Base-by-base conservation (phyloP, 805 yeast genomes). In the Hanseniaspora meyeri region DNA sequence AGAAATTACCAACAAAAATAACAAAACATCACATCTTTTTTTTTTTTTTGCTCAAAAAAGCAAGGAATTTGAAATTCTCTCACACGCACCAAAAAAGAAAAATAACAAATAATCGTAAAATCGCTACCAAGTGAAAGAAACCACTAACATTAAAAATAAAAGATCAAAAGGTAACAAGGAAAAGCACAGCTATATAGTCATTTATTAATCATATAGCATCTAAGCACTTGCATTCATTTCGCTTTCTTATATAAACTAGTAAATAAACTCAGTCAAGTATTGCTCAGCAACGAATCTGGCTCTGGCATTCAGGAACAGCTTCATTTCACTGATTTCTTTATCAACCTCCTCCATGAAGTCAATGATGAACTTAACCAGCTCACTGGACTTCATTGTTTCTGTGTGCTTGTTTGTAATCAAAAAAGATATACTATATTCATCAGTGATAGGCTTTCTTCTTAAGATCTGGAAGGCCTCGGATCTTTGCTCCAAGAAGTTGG, bases 261-360 rank as follows among this genome's bases (percentile, higher is more conserved):
- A 86, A 66, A 87, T 95, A 66, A 89, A 88, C 52, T 93, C 95
- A 45, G 90, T 85, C 63, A 91, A 76, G 70, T 89, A 91, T 8
- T 96, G 91, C 71, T 93, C 98, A 31, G 98, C 98, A 50, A 89
- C 95, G 60, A 88, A 91, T 75, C 98, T 85, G 14, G 98, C 98
- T 67, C 98, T 81, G 14, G 98, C 96, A 67, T 93, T 93, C 68
- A 93, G 79, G 70, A 91, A 93, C 69, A 93, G 77, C 72, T 93
- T 93, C 95, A 93, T 93, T 69, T 93, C 98, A 70, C 96, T 87
- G 66, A 93, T 93, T 71, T 93, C 98, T 74, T 89, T 91, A 70
- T 93, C 98, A 19, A 93, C 98, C 66, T 90, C 98, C 70, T 93
- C 97, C 97, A 93, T 90, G 70, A 93, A 93, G 73, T 93, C 97